Conservation (phyloP, 768 basidiomycete genomes). For the Lactarius trivialis region DNA sequence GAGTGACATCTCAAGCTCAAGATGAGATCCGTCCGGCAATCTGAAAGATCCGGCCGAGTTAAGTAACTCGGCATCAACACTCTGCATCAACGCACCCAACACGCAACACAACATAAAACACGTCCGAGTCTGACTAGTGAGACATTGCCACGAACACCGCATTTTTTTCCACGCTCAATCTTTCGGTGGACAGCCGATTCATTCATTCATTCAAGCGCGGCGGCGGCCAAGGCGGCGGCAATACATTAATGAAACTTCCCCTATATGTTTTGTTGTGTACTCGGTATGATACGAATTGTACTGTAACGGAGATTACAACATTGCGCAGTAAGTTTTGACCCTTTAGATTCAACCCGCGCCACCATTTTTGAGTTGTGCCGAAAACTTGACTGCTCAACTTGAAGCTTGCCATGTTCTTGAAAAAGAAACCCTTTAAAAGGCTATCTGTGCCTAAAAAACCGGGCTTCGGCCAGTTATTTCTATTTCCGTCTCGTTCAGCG, state of each 20-base stretch:
- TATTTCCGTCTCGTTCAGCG: not conserved
- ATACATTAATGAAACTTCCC: not conserved
- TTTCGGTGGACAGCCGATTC: not conserved
- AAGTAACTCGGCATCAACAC: no score
- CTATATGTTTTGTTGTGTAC: not conserved
- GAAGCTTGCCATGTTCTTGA: not conserved
- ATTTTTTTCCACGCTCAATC: not conserved
- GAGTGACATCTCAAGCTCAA: not conserved
- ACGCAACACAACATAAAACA: not conserved
- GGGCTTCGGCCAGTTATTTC: not conserved
- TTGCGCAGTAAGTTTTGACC: not conserved
- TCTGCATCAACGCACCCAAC: not conserved
- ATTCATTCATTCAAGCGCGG: not conserved
- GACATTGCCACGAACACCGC: not conserved
- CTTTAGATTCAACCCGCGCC: not conserved
- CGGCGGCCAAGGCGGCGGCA: no score
- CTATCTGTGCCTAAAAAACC: not conserved
- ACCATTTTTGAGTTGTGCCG: not conserved
- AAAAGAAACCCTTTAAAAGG: not conserved
- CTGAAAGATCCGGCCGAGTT: not conserved
- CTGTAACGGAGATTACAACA: not conserved
- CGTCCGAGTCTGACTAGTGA: not conserved
- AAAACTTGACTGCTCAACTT: not conserved
- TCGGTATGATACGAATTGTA: not conserved
- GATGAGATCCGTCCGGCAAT: not conserved